Evolutionary conservation across 495 filamentous ascomycete species (phyloP), one percentile per base, ranked within the genome.

Genomic region (Daldinia vernicosa): DNA sequence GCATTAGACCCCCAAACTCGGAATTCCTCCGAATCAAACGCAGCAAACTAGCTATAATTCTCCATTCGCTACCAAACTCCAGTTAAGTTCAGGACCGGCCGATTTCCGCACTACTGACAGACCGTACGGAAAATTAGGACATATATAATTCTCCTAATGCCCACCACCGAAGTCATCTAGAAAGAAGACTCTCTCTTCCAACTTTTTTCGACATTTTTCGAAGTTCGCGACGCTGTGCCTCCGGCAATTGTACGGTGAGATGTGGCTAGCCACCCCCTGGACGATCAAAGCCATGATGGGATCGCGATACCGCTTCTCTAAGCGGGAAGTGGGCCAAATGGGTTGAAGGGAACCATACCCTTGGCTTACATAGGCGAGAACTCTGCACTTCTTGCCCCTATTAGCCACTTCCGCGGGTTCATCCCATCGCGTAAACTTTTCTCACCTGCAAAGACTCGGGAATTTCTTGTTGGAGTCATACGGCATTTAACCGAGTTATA

Each of bases 121-220:
- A 30, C 0, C 14, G 2, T 15, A 17, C 1, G 4, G 14, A 27
- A n/a, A 30, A n/a, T 27, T 28, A 24, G 6, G n/a, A 11, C 19
- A 47, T 47, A 47, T 47, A 47, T 47, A 47, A 47, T 47, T 47
- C 43, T 47, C 43, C 19, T 12, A 24, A 47, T 47, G 43, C 43
- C 43, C 17, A 47, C 9, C 43, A 47, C 22, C 17, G 19, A 47
- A 47, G 17, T 24, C 19, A 0, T 47, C 17, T 6, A 24, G 12
- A 47, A 24, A 12, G 19, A 47, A 24, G 17, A 24, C 4, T n/a
- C n/a, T n/a, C 1, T 6, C 8, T 24, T 47, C 11, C 7, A 24
- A 47, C 19, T 22, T 12, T 47, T 47, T 4, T 28, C 40, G 26
- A 53, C 15, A 47, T 24, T 53, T 53, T 51, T 27, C 26, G 7